A percentile compares a stretch with the other conserved stretches of the same genome.
Evolutionary conservation across 768 basidiomycete species (phyloP).

Genomic region (Asterophora parasitica): DNA sequence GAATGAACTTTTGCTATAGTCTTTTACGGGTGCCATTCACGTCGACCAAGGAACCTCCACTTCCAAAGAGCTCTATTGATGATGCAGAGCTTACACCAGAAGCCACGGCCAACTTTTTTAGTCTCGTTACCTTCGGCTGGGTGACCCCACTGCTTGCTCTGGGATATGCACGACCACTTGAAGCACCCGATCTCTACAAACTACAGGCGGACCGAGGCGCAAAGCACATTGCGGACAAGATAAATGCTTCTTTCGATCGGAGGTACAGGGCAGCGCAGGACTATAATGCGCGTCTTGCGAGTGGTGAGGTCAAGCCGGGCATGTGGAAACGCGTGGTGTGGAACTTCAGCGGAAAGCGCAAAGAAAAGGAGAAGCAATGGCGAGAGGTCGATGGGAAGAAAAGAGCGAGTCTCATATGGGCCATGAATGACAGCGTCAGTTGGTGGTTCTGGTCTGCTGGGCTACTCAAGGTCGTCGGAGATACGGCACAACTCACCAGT

Average conservation of each 20-base stretch:
- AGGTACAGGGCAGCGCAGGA: slow-evolving; percentile 51
- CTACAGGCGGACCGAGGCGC: slow-evolving; percentile 62
- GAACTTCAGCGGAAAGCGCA: slow-evolving; percentile 48
- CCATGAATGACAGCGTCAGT: slow-evolving; percentile 73
- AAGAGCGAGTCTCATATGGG: slow-evolving; percentile 57
- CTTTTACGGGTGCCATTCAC: slow-evolving; percentile 36
- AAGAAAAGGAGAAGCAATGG: slow-evolving; percentile 59
- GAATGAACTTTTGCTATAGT: slow-evolving; percentile 10
- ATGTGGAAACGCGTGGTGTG: slow-evolving; percentile 53
- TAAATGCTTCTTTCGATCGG: slow-evolving; percentile 59
- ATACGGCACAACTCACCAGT: slow-evolving; percentile 67
- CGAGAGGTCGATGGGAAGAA: slow-evolving; percentile 57
- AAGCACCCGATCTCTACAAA: slow-evolving; percentile 77
- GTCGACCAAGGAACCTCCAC: slow-evolving; percentile 33
- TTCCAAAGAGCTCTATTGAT: slow-evolving; percentile 50
- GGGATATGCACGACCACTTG: slow-evolving; percentile 78
- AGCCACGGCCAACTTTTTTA: slow-evolving; percentile 53
- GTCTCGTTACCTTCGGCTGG: slow-evolving; percentile 68
- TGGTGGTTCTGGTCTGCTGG: slow-evolving; percentile 80
- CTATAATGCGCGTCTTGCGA: slow-evolving; percentile 68
- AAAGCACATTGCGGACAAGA: slow-evolving; percentile 52
- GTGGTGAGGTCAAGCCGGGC: slow-evolving; percentile 57
- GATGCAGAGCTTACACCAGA: slow-evolving; percentile 65
- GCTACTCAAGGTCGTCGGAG: slow-evolving; percentile 52
- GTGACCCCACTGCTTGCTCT: slow-evolving; percentile 64